Evolutionary conservation across 169 alveolate genomes (phyloP).

Genomic region (Pseudocohnilembus persalinus): DNA sequence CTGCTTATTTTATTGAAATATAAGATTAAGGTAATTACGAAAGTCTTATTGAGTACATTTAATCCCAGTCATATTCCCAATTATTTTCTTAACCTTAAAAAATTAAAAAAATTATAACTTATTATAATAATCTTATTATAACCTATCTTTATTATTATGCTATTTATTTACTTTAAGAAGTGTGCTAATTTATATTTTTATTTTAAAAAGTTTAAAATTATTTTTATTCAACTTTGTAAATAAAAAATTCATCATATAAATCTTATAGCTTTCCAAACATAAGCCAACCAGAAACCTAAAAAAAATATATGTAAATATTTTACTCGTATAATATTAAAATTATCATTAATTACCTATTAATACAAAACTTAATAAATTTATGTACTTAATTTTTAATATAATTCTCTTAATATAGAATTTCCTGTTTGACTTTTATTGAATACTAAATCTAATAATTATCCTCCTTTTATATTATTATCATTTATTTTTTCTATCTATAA

Average conservation of each 20-base stretch:
- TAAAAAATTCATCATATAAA: conserved; percentile 23
- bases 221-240: conserved; percentile 11
- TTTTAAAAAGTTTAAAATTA: too few relatives aligned
- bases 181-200: neutral
- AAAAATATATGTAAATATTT: neutral
- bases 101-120: neutral
- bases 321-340: neutral
- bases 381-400: neutral
- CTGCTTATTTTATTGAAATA: conserved; percentile 11
- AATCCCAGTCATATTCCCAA: conserved; percentile 26
- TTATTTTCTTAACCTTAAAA: neutral
- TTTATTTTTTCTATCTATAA: neutral
- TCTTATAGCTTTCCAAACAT: conserved; percentile 17
- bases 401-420: conserved; percentile 9
- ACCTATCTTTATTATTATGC: too few relatives aligned
- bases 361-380: conserved; percentile 15
- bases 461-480: conserved; percentile 26
- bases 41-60: conserved; percentile 11
- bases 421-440: conserved; percentile 22
- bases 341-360: neutral
- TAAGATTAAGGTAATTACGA: conserved; percentile 6
- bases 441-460: conserved; percentile 10
- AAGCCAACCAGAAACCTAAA: conserved; percentile 18
- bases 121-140: neutral
- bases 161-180: neutral